Evolutionary conservation across 2,329 filamentous ascomycete species (phyloP), one percentile per base, ranked within the genome.

Genomic region (Aspergillus terreus): DNA sequence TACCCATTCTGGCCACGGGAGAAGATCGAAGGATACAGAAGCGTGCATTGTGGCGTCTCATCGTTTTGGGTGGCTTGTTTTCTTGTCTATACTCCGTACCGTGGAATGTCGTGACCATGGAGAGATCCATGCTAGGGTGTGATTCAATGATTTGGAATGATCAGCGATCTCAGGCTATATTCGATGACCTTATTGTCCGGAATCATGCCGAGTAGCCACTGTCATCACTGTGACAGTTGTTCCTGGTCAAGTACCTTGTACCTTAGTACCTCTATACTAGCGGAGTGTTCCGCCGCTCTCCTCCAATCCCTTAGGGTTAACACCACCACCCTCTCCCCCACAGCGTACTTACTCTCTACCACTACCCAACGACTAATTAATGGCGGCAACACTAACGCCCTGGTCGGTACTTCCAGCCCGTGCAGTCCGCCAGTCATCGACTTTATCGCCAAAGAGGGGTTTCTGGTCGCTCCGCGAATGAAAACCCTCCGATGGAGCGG

Each of bases 401-500:
- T 23, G 33, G 33, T 35, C 33, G 33, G 35, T 38, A 38, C 35
- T 38, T 17, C 35, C 15, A 38, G 35, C 33, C 33, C 11, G 33
- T 17, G 14, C 14, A 7, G 14, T 38, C 35, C 35, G 7, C 35
- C 35, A 38, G 15, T 38, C 14, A 38, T 17, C 23, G 5, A 38
- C 35, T 9, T 17, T 6, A 38, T 35, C 14, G 10, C 35, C 6
- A 25, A 41, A 36, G 46, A 50, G 49, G 49, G 42, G 43, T 38
- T 19, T 21, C 44, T 19, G 48, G 47, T 52, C 52, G 38, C 15
- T 42, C 15, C 5, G 35, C 58, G 54, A 60, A 60, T 60, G 44
- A 55, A 17, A 49, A 32, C 32, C 36, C 41, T 23, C 41, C 23
- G 21, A 12, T 33, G 19, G 45, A 15, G 41, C 30, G 23, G 47